phyloP scores from a whole-genome alignment of 257 asterid genomes.

The Solanum tarapatanum region DNA sequence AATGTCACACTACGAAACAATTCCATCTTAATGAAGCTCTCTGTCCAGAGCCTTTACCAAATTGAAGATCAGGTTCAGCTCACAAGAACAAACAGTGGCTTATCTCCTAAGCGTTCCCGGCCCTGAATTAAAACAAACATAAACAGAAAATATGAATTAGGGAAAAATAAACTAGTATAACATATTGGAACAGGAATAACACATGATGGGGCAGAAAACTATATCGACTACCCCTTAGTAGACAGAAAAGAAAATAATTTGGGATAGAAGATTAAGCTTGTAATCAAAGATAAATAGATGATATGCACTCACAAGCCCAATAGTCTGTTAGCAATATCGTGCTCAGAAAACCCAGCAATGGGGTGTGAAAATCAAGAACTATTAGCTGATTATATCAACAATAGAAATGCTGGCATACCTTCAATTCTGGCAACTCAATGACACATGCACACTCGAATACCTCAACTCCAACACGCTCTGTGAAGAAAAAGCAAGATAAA shows the following conservation, averaged over 20 bases:
- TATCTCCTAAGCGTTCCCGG: slow-evolving; percentile 61
- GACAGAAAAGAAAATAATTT: neutral
- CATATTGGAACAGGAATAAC: neutral
- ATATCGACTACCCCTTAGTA: neutral
- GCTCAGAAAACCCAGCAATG: neutral
- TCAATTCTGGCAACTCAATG: slow-evolving; percentile 70
- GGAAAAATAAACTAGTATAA: neutral
- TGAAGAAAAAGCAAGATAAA: slow-evolving; percentile 9
- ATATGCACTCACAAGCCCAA: neutral
- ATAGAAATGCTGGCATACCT: slow-evolving; percentile 37
- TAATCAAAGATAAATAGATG: neutral
- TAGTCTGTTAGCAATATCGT: neutral
- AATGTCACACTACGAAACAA: neutral
- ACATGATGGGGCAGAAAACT: neutral
- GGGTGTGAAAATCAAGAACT: neutral
- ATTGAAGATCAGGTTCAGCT: slow-evolving; percentile 17
- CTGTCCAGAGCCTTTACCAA: neutral
- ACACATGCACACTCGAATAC: slow-evolving; percentile 89
- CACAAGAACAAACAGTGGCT: slow-evolving; percentile 67
- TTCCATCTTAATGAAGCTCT: neutral
- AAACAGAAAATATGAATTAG: neutral
- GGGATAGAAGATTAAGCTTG: neutral
- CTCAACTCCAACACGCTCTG: slow-evolving; percentile 76
- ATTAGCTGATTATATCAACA: neutral
- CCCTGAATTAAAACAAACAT: slow-evolving; percentile 34